These are phyloP conservation scores for Diaporthe citriasiana DNA, from an alignment of 2,329 filamentous ascomycete species.

Conservation along the genomic window DNA sequence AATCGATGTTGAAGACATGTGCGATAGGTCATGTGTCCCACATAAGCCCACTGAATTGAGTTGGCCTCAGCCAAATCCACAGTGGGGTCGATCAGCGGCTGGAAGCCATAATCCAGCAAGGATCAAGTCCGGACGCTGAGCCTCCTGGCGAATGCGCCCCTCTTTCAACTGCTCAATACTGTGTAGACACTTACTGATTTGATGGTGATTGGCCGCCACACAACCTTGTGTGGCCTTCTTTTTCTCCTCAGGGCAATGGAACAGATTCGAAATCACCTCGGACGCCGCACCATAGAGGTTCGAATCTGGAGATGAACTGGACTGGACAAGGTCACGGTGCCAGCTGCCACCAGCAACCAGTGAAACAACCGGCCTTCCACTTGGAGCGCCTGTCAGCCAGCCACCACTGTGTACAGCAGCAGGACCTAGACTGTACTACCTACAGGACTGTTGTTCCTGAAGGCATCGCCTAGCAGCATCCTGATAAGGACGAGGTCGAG, in stretches of 20 bases:
- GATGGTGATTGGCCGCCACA: slow-evolving; percentile 26
- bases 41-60: slow-evolving; percentile 21
- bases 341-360: neutral
- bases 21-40: neutral
- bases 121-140: slow-evolving; percentile 1
- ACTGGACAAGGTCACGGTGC: neutral
- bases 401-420: slow-evolving; percentile 8
- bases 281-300: neutral
- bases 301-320: neutral
- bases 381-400: slow-evolving; percentile 25
- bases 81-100: neutral
- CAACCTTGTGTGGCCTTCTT: neutral
- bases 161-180: neutral
- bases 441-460: neutral
- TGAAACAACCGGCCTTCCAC: slow-evolving; percentile 30
- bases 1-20: neutral
- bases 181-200: too few relatives aligned
- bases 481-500: neutral
- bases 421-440: neutral
- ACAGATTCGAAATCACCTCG: neutral
- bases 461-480: neutral
- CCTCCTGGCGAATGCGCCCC: slow-evolving; percentile 7
- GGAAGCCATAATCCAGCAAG: neutral
- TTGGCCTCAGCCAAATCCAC: neutral
- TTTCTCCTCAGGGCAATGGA: neutral